phyloP scores from a whole-genome alignment of 352 stramenopile genomes.

The Phytophthora multivora region DNA sequence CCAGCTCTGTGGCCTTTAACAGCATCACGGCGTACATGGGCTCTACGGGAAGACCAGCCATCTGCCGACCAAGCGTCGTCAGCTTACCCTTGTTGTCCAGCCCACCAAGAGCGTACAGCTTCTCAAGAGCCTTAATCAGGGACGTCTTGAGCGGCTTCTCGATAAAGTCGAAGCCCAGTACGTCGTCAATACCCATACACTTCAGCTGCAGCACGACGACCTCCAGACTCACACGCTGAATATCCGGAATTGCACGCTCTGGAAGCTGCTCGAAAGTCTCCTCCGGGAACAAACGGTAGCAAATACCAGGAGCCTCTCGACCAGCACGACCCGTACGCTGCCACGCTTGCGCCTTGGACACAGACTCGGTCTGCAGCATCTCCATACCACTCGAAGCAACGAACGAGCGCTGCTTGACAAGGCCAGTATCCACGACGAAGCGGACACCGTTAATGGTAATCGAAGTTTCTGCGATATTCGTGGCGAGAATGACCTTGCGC shows the following conservation, averaged over 20 bases:
- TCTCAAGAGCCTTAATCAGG: slow-evolving; percentile 83
- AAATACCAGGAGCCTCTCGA: slow-evolving; percentile 80
- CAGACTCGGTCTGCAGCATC: slow-evolving; percentile 83
- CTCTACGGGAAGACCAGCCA: slow-evolving; percentile 88
- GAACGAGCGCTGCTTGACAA: slow-evolving; percentile 89
- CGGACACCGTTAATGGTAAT: slow-evolving; percentile 99
- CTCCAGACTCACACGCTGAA: slow-evolving; percentile 87
- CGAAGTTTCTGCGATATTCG: slow-evolving; percentile 97
- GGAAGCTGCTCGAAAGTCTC: slow-evolving; percentile 85
- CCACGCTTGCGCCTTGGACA: slow-evolving; percentile 92
- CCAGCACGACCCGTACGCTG: slow-evolving; percentile 90
- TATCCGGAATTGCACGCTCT: slow-evolving; percentile 79
- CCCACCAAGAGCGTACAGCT: slow-evolving; percentile 77
- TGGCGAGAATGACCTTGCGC: slow-evolving; percentile 94
- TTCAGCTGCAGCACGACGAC: slow-evolving; percentile 87
- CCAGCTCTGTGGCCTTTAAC: slow-evolving; percentile 75
- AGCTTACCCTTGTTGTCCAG: slow-evolving; percentile 69
- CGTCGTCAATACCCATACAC: slow-evolving; percentile 84
- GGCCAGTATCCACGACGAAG: slow-evolving; percentile 86
- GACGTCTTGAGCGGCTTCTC: slow-evolving; percentile 81
- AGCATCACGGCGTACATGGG: slow-evolving; percentile 91
- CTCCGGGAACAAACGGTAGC: slow-evolving; percentile 85
- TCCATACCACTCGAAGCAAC: slow-evolving; percentile 90
- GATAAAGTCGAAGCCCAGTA: slow-evolving; percentile 90
- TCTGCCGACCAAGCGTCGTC: slow-evolving; percentile 75